Percentiles rank a stretch among this genome's conserved stretches.
These are phyloP conservation scores for Cutaneotrichosporon cyanovorans DNA, from an alignment of 1,284 basidiomycete genomes.

Conservation along the genomic window DNA sequence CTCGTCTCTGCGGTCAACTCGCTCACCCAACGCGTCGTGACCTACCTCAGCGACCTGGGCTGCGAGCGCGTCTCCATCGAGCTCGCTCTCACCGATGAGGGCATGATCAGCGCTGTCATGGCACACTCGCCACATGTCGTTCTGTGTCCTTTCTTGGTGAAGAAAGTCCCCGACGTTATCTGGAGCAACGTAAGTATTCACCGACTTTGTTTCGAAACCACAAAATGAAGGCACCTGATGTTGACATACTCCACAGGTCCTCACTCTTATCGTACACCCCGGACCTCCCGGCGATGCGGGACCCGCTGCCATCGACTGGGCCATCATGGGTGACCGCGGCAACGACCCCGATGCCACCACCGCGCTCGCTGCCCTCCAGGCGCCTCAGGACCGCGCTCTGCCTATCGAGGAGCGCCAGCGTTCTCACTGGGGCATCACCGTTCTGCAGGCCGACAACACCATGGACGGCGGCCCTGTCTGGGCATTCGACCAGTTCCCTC, in stretches of 20 bases:
- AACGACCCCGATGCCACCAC: slow-evolving; percentile 27
- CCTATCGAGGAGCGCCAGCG: slow-evolving; percentile 21
- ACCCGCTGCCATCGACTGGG: slow-evolving; percentile 49
- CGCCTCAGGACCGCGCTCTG: slow-evolving; percentile 16
- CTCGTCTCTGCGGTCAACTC: slow-evolving; percentile 49
- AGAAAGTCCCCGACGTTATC: slow-evolving; percentile 44
- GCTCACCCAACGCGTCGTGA: slow-evolving; percentile 43
- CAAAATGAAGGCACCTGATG: too few relatives aligned
- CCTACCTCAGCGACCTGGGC: slow-evolving; percentile 39
- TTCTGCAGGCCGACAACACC: slow-evolving; percentile 47
- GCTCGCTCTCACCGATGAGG: slow-evolving; percentile 42
- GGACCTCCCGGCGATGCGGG: slow-evolving; percentile 49
- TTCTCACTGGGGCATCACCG: slow-evolving; percentile 47
- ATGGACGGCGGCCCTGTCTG: slow-evolving; percentile 49
- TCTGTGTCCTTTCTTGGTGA: slow-evolving; percentile 48
- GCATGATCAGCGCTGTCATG: slow-evolving; percentile 45
- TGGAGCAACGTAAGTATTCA: slow-evolving; percentile 36
- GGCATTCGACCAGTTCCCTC: slow-evolving; percentile 49
- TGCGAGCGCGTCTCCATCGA: slow-evolving; percentile 44
- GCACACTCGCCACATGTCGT: slow-evolving; percentile 44
- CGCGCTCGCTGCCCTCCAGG: slow-evolving; percentile 34
- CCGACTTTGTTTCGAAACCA: too few relatives aligned
- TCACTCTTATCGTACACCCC: slow-evolving; percentile 49
- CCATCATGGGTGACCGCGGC: slow-evolving; percentile 47
- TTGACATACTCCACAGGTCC: slow-evolving; percentile 31